A percentile compares a stretch with the other conserved stretches of the same genome.
Conservation (phyloP, 75 land plant genomes). For the Cupressus sempervirens region DNA sequence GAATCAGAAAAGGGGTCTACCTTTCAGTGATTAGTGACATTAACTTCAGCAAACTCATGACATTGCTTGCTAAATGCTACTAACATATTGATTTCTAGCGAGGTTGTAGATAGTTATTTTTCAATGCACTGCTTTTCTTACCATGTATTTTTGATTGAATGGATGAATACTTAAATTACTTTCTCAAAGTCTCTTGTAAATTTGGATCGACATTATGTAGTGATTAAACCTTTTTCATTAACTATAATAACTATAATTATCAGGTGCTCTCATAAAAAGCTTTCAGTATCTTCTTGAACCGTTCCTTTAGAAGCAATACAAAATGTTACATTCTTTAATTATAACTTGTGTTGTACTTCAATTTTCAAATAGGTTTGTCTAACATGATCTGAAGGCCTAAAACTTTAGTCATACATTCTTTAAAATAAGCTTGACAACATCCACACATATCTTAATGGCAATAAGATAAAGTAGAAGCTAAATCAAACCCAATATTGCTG, state of each 20-base stretch:
- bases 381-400: neutral
- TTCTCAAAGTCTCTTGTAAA: neutral
- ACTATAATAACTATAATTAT: too few species aligned
- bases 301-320: neutral
- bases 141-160: too few species aligned
- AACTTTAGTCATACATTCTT: neutral
- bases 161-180: too few species aligned
- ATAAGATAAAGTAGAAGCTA: too few species aligned
- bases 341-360: neutral
- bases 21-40: neutral
- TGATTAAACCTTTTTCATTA: neutral
- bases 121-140: too few species aligned
- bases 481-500: too few species aligned
- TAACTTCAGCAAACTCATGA: neutral
- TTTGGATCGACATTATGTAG: neutral
- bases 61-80: too few species aligned
- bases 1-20: neutral
- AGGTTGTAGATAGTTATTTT: too few species aligned
- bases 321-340: neutral
- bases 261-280: neutral
- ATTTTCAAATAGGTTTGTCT: neutral
- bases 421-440: too few species aligned
- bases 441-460: too few species aligned
- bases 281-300: neutral
- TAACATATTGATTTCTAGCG: too few species aligned